Conservation (phyloP, 208 protist species). For the Leishmania major region DNA sequence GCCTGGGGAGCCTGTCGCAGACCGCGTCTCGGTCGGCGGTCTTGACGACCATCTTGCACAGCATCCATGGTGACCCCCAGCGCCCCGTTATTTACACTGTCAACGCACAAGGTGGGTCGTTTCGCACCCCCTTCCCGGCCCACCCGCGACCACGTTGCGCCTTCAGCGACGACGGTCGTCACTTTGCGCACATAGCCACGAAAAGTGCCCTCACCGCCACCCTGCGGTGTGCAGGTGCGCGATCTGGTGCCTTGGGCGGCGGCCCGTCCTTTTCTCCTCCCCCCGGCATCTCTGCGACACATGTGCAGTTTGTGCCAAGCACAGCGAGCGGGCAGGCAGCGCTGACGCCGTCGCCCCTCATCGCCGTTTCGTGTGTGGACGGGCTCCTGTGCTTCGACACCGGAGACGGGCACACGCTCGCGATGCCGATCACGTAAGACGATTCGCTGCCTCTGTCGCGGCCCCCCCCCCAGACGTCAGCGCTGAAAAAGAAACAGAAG, state of each 20-base stretch:
- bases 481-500: not conserved
- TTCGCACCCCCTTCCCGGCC: not conserved
- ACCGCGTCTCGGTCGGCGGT: conserved; percentile 1
- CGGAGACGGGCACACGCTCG: conserved; percentile 19
- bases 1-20: not conserved
- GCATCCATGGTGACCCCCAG: not conserved
- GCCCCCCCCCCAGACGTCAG: not conserved
- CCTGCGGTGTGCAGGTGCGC: not conserved
- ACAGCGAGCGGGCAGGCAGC: not conserved
- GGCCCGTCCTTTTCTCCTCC: not conserved
- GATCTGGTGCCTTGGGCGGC: not conserved
- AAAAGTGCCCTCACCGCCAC: not conserved
- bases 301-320: not conserved
- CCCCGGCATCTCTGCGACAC: conserved; percentile 1
- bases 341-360: conserved; percentile 5
- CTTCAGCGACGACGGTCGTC: conserved; percentile 19
- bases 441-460: not conserved
- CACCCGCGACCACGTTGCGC: conserved; percentile 10
- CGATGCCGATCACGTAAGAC: not conserved
- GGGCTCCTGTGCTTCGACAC: conserved; percentile 27
- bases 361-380: conserved; percentile 28
- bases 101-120: not conserved
- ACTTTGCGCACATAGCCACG: conserved; percentile 11
- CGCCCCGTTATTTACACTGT: not conserved
- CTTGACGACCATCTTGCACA: not conserved